Base-by-base conservation (phyloP, 2,329 filamentous ascomycete species). In the Ceratocystis variospora region DNA sequence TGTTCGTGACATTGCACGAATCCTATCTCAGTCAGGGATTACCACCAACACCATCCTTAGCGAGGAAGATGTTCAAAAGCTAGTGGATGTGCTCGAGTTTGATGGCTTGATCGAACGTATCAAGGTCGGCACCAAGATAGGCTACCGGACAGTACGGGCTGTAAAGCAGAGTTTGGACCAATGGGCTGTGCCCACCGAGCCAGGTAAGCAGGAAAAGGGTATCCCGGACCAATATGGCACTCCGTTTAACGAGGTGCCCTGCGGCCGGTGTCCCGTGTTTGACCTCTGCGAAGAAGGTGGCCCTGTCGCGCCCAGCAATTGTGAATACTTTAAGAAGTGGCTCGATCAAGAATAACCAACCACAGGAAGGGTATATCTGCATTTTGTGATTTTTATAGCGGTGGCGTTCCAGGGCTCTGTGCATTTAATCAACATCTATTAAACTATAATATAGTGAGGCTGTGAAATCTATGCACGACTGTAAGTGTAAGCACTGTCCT, bases 261-360 rank as follows among this genome's bases (percentile, higher is more conserved):
- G 94, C 75, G 92, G 93, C 1, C 82, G 85, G 66, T 99, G 94
- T 75, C 94, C 94, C 0, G 93, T 96, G 1, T 96, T 96, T 74
- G 88, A 94, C 67, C 81, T 97, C 1, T 99, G 94, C 74, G 88
- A 90, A 70, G 90, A 96, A 68, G 91, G 90, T 5, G 93, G 93
- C 0, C 90, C 91, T 0, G 90, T 99, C 25, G 95, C 87, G 72
- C 90, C 93, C 0, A 87, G 85, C 70, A 96, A 88, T 63, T 99
- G 94, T 75, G 87, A 90, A 65, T 99, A 99, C 73, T 96, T 96
- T 73, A 83, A 88, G 69, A 83, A 86, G 64, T 99, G 94, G 94
- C 76, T 96, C 59, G 81, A 78, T 0, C 71, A 77, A 70, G 77
- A 80, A 62, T 75, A 71, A 74, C 28, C n/a, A n/a, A 74, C 28